Evolutionary conservation across 1,139 yeast species (phyloP).

Genomic region (Blastobotrys malaysiensis): DNA sequence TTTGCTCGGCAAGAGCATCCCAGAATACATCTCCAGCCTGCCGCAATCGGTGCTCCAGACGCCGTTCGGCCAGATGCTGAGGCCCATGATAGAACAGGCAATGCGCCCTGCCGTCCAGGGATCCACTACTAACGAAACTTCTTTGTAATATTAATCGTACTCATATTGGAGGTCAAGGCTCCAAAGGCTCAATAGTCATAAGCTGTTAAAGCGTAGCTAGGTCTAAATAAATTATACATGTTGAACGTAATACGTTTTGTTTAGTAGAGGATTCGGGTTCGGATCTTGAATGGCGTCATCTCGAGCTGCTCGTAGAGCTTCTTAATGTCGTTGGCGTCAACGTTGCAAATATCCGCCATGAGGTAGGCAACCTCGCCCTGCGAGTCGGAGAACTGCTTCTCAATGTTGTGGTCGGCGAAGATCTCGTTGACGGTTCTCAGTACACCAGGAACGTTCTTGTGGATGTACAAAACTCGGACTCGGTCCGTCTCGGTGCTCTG

Average conservation of each 20-base stretch:
- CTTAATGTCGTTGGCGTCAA: slow-evolving; percentile 75
- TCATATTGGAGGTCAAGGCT: no score
- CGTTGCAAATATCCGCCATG: slow-evolving; percentile 96
- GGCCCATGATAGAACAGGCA: slow-evolving; percentile 32
- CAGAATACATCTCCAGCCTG: slow-evolving; percentile 43
- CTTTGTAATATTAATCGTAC: background rate
- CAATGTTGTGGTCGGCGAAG: slow-evolving; percentile 90
- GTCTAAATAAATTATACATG: slow-evolving; percentile 1
- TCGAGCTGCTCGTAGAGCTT: slow-evolving; percentile 79
- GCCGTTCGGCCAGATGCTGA: slow-evolving; percentile 52
- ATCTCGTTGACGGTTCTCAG: slow-evolving; percentile 95
- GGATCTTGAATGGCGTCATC: slow-evolving; percentile 84
- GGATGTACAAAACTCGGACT: slow-evolving; percentile 93
- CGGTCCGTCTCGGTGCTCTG: slow-evolving; percentile 77
- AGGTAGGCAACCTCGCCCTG: slow-evolving; percentile 94
- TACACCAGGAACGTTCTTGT: slow-evolving; percentile 98
- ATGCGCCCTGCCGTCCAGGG: slow-evolving; percentile 9
- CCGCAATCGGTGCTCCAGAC: slow-evolving; percentile 55
- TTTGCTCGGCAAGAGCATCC: slow-evolving; percentile 51
- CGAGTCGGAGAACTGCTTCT: slow-evolving; percentile 95
- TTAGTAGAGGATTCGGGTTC: slow-evolving; percentile 83
- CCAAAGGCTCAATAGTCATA: no score
- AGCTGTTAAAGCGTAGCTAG: background rate
- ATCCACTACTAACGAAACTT: background rate
- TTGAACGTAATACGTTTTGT: background rate